Conservation (phyloP, 306 rosid species). For the Betula pendula region DNA sequence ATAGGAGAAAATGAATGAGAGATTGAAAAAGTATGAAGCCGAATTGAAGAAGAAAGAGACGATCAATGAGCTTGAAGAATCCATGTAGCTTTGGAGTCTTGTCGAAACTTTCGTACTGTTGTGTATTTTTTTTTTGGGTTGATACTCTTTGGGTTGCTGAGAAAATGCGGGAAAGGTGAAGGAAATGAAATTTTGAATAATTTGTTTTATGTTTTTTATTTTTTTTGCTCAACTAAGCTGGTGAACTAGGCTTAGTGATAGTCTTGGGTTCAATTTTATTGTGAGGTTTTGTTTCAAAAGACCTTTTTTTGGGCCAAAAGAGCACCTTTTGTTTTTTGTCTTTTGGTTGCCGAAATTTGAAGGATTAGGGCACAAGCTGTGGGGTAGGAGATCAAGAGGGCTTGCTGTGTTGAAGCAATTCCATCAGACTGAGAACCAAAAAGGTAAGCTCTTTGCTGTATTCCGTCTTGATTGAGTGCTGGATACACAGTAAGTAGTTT, state of each 20-base stretch:
- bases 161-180: neutral
- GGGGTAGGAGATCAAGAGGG: neutral
- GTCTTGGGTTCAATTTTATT: neutral
- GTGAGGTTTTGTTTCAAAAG: neutral
- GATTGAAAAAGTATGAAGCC: conserved; percentile 55
- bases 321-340: neutral
- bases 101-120: neutral
- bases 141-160: neutral
- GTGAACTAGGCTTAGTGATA: neutral
- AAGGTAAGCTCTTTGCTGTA: neutral
- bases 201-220: neutral
- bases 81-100: conserved; percentile 30
- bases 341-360: neutral
- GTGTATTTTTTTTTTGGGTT: neutral
- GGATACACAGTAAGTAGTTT: neutral
- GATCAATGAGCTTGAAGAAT: conserved; percentile 61
- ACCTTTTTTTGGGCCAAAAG: neutral
- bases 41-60: conserved; percentile 68
- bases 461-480: neutral
- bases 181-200: neutral
- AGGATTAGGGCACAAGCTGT: neutral
- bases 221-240: neutral
- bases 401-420: conserved; percentile 1
- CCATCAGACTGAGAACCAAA: neutral
- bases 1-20: conserved; percentile 80